Evolutionary conservation across 2,329 filamentous ascomycete species (phyloP).

Genomic region (Sporothrix phasma): DNA sequence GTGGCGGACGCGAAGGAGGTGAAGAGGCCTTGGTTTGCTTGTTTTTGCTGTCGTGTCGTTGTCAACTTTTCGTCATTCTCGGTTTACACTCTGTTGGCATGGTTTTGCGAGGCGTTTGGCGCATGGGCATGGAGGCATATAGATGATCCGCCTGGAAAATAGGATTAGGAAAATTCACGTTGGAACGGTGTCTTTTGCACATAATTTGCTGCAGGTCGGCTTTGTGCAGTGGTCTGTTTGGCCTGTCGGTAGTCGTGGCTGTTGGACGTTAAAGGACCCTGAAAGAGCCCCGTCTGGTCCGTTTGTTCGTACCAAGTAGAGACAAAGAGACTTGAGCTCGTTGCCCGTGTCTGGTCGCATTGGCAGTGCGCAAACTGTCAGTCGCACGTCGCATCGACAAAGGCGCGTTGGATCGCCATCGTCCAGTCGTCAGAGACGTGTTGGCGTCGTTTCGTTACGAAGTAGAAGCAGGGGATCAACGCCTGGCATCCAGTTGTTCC

Average conservation of each 20-base stretch:
- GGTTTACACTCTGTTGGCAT: not conserved
- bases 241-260: too few relatives aligned
- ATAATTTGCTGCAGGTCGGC: too few relatives aligned
- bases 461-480: not conserved
- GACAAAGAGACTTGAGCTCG: not conserved
- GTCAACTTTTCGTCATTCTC: not conserved
- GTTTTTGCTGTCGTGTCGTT: not conserved
- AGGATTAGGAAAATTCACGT: not conserved
- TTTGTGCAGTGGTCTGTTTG: not conserved
- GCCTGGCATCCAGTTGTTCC: not conserved
- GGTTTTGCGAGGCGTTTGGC: conserved; percentile 5
- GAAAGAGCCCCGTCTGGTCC: not conserved
- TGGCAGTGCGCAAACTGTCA: not conserved
- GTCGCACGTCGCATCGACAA: not conserved
- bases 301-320: not conserved
- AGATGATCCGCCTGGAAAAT: not conserved
- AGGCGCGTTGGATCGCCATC: not conserved
- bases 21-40: not conserved
- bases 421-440: not conserved
- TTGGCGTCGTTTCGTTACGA: not conserved
- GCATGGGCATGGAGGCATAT: not conserved
- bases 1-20: conserved; percentile 30
- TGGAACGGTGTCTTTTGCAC: too few relatives aligned
- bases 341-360: not conserved
- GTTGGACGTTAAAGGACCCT: not conserved